Evolutionary conservation across 2,329 filamentous ascomycete species (phyloP).

Genomic region (Xylaria sp.): DNA sequence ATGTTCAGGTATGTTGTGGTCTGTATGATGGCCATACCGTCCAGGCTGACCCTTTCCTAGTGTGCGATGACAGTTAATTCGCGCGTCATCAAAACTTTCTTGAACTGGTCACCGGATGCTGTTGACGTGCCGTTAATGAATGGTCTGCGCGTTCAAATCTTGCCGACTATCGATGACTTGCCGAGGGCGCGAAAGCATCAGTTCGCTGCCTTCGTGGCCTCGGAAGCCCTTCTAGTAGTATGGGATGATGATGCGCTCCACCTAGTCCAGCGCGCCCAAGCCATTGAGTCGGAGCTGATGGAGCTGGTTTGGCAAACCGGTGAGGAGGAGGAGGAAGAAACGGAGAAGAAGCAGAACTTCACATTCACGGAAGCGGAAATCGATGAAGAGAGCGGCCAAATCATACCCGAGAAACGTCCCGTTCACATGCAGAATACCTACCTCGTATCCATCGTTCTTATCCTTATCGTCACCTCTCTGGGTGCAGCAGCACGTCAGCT

Average conservation of each 20-base stretch:
- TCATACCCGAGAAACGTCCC: slow-evolving; percentile 67
- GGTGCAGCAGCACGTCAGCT: slow-evolving; percentile 74
- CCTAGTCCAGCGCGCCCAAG: slow-evolving; percentile 70
- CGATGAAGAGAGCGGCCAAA: slow-evolving; percentile 73
- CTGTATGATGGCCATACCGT: background rate
- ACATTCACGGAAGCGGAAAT: slow-evolving; percentile 60
- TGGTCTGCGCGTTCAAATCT: slow-evolving; percentile 76
- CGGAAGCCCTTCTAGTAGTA: slow-evolving; percentile 72
- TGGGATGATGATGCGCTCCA: slow-evolving; percentile 83
- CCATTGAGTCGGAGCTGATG: slow-evolving; percentile 78
- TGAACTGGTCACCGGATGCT: slow-evolving; percentile 74
- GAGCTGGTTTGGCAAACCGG: slow-evolving; percentile 74
- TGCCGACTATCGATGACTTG: slow-evolving; percentile 74
- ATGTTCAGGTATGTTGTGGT: slow-evolving; percentile 64
- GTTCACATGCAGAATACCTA: slow-evolving; percentile 73
- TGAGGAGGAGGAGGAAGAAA: slow-evolving; percentile 57
- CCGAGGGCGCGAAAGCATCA: slow-evolving; percentile 76
- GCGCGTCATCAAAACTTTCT: slow-evolving; percentile 77
- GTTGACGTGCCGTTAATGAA: slow-evolving; percentile 78
- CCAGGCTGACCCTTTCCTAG: slow-evolving; percentile 45
- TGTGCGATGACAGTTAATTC: slow-evolving; percentile 84
- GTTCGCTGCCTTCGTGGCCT: slow-evolving; percentile 78
- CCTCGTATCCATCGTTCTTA: slow-evolving; percentile 69
- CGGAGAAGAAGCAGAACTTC: slow-evolving; percentile 55
- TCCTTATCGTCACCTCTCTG: slow-evolving; percentile 68